A percentile compares a stretch with the other conserved stretches of the same genome.
Conservation (phyloP, 345 rosid species). For the Brassica incana region DNA sequence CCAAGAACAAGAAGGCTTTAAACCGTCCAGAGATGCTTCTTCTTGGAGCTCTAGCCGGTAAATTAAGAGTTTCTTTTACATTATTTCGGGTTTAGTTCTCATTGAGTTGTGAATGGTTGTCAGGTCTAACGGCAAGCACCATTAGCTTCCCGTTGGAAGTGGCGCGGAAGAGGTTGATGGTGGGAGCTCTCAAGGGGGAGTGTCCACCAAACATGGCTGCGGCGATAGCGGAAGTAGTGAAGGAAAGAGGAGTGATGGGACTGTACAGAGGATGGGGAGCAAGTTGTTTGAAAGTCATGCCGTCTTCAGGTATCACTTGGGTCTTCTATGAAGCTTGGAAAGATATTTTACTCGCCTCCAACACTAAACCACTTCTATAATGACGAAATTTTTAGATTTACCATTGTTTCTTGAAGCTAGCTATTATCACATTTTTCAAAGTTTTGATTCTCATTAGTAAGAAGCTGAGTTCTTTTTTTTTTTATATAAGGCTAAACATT, state of each 20-base stretch:
- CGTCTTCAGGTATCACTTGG: slow-evolving; percentile 96
- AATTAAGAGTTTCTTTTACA: neutral
- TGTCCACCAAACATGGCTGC: slow-evolving; percentile 96
- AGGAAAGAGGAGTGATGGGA: slow-evolving; percentile 76
- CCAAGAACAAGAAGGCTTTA: slow-evolving; percentile 77
- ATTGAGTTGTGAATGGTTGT: neutral
- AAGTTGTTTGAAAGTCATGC: slow-evolving; percentile 96
- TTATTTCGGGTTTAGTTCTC: neutral
- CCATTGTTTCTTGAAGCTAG: slow-evolving; percentile 22
- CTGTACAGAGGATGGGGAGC: slow-evolving; percentile 99
- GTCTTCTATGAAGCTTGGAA: slow-evolving; percentile 98
- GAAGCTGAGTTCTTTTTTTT: neutral
- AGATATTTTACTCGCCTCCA: slow-evolving; percentile 60
- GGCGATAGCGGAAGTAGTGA: slow-evolving; percentile 80
- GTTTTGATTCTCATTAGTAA: slow-evolving; percentile 18
- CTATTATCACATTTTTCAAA: slow-evolving; percentile 18
- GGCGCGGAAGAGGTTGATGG: slow-evolving; percentile 95
- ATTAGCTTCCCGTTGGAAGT: slow-evolving; percentile 97
- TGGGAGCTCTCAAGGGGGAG: slow-evolving; percentile 83
- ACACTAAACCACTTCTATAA: slow-evolving; percentile 43
- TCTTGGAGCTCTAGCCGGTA: slow-evolving; percentile 91
- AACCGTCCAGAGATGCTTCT: slow-evolving; percentile 92
- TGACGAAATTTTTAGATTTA: neutral
- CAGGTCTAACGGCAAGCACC: slow-evolving; percentile 95
- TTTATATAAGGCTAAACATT: neutral